A percentile compares a stretch with the other conserved stretches of the same genome.
Evolutionary conservation across 1,139 yeast species (phyloP).

Genomic region (Saccharomycopsis phalli): DNA sequence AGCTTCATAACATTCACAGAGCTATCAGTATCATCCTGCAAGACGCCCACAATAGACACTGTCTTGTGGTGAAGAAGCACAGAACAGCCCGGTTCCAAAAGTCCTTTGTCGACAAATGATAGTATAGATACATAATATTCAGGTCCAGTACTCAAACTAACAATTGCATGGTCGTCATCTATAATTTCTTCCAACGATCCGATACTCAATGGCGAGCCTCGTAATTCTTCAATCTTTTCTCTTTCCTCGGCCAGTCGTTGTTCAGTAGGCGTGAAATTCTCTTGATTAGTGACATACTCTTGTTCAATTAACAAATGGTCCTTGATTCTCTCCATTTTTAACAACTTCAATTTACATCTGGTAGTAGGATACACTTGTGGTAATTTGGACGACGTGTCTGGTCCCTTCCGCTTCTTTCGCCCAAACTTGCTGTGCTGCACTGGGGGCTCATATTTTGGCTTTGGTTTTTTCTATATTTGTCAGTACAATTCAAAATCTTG

Average conservation of each 20-base stretch:
- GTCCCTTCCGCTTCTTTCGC: slow-evolving; percentile 85
- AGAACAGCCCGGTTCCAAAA: slow-evolving; percentile 96
- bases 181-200: slow-evolving; percentile 96
- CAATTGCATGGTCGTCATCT: slow-evolving; percentile 98
- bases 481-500: too few relatives aligned
- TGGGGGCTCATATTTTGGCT: slow-evolving; percentile 97
- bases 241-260: slow-evolving; percentile 95
- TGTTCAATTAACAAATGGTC: slow-evolving; percentile 93
- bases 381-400: slow-evolving; percentile 78
- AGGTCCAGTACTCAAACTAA: slow-evolving; percentile 90
- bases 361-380: slow-evolving; percentile 90
- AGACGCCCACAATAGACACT: slow-evolving; percentile 87
- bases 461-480: slow-evolving; percentile 73
- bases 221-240: slow-evolving; percentile 86
- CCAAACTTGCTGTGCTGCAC: slow-evolving; percentile 83
- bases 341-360: slow-evolving; percentile 81
- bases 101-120: slow-evolving; percentile 96
- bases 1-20: slow-evolving; percentile 97
- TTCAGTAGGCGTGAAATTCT: slow-evolving; percentile 90
- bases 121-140: slow-evolving; percentile 93
- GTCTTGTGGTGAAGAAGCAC: slow-evolving; percentile 93
- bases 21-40: slow-evolving; percentile 96
- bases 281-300: slow-evolving; percentile 93
- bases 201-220: slow-evolving; percentile 95
- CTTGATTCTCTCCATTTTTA: slow-evolving; percentile 92